Percentiles rank a stretch among this genome's conserved stretches.
Conservation (phyloP, 2,329 filamentous ascomycete species). For the Chaetomium strumarium region DNA sequence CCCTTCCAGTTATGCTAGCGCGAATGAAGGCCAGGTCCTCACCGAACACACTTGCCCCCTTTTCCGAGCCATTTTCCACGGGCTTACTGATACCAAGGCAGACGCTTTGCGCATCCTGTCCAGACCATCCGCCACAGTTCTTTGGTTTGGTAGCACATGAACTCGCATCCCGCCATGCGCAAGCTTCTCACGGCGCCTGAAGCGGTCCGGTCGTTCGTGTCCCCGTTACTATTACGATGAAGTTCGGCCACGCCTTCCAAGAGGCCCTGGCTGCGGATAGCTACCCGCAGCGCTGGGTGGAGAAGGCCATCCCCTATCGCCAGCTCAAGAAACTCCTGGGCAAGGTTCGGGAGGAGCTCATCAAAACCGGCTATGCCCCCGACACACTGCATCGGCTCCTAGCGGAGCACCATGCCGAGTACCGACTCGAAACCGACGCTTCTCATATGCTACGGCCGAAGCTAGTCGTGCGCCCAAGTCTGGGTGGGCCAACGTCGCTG, state of each 20-base stretch:
- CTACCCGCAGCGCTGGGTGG: conserved; percentile 67
- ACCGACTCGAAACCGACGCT: conserved; percentile 20
- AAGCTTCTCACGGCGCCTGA: conserved; percentile 10
- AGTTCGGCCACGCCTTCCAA: conserved; percentile 77
- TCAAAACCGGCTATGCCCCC: conserved; percentile 63
- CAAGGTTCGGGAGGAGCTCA: conserved; percentile 66
- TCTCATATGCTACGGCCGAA: conserved; percentile 20
- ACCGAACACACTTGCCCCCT: not conserved
- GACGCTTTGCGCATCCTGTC: not conserved
- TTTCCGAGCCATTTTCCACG: conserved; percentile 4
- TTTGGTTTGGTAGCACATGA: not conserved
- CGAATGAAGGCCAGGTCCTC: not conserved
- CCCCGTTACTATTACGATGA: conserved; percentile 52
- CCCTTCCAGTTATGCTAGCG: too few species aligned
- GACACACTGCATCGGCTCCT: conserved; percentile 63
- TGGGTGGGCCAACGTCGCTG: conserved; percentile 44
- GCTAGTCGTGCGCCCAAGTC: conserved; percentile 27
- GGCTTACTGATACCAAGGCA: not conserved
- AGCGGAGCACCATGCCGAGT: conserved; percentile 40
- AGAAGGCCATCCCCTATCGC: conserved; percentile 74
- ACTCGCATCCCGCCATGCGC: conserved; percentile 22
- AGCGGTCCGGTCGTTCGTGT: conserved; percentile 16
- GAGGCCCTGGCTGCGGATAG: conserved; percentile 60
- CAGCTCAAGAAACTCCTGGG: conserved; percentile 88
- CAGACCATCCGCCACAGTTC: not conserved